Conservation (phyloP, 345 rosid species). For the Salix koriyanagi region DNA sequence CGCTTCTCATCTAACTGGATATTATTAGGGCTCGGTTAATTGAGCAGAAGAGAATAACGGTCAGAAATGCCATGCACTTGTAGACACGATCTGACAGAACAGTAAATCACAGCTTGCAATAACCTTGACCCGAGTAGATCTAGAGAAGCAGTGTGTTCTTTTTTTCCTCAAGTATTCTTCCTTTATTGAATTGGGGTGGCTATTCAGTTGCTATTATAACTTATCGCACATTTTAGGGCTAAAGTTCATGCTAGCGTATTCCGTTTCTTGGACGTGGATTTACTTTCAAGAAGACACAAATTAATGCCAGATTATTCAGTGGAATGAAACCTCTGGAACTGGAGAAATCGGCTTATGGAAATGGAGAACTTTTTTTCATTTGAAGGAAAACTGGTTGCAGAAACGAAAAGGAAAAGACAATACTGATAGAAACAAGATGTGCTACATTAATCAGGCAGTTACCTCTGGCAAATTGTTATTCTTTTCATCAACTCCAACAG, state of each 20-base stretch:
- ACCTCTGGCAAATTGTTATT: slow-evolving; percentile 40
- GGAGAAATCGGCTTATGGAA: slow-evolving; percentile 6
- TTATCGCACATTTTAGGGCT: neutral
- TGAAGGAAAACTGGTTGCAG: neutral
- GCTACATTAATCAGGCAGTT: slow-evolving; percentile 40
- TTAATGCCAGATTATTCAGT: neutral
- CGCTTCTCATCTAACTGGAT: slow-evolving; percentile 43
- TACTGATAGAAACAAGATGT: slow-evolving; percentile 6
- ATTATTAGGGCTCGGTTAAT: slow-evolving; percentile 7
- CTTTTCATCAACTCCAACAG: slow-evolving; percentile 28
- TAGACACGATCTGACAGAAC: neutral
- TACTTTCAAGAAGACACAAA: slow-evolving; percentile 22
- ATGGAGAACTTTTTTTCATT: slow-evolving; percentile 4
- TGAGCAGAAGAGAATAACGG: neutral
- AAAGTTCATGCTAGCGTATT: neutral
- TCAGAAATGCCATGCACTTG: neutral
- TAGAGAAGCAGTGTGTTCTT: neutral
- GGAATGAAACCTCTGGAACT: neutral
- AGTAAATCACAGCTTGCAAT: neutral
- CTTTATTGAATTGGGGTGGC: neutral
- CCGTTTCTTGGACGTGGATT: neutral
- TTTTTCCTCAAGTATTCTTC: neutral
- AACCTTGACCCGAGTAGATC: neutral
- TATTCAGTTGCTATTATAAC: neutral
- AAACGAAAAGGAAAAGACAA: neutral